Evolutionary conservation across 306 rosid genomes (phyloP), one percentile per base, ranked within the genome.

Genomic region (Lathyrus oleraceus): DNA sequence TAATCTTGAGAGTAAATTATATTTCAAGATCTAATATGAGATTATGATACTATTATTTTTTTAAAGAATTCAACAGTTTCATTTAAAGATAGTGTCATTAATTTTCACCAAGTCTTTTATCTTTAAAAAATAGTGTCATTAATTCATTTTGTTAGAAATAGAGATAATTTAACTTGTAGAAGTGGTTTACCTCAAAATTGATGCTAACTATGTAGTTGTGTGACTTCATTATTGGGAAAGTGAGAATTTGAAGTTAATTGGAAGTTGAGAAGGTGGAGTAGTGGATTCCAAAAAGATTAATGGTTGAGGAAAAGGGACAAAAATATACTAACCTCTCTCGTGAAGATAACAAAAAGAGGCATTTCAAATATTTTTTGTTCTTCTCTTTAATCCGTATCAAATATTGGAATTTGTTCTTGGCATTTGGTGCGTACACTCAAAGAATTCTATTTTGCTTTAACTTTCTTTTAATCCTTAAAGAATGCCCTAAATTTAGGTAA

Each of bases 251-350:
- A 15, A 19, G 65, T 64, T 44, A 59, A 54, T 65, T 13, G 53
- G 13, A 65, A 72, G 74, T 65, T 65, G 79, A 52, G 60, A 67
- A 32, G 60, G 12, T 28, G 75, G 56, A 56, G 58, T 19, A 47
- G 65, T 68, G 76, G 71, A 62, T 79, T 79, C 79, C 63, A 44
- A 53, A 73, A 42, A 60, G 65, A 71, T 73, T 19, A 53, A 21
- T 35, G n/a, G 36, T 51, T 9, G 60, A 65, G 15, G 17, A 78
- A 77, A 45, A 45, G 35, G 23, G 69, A 67, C 60, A 66, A 10
- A 70, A 43, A 68, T 61, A 78, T 81, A 32, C 86, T 63, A 78
- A 57, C n/a, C 83, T 64, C 80, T 63, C 43, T 2, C n/a, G 42
- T 40, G 17, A 79, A 69, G 83, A 20, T 7, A 80, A 8, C 67